Evolutionary conservation across 495 filamentous ascomycete species (phyloP), one percentile per base, ranked within the genome.

Genomic region (Astrothelium subdiscretum): DNA sequence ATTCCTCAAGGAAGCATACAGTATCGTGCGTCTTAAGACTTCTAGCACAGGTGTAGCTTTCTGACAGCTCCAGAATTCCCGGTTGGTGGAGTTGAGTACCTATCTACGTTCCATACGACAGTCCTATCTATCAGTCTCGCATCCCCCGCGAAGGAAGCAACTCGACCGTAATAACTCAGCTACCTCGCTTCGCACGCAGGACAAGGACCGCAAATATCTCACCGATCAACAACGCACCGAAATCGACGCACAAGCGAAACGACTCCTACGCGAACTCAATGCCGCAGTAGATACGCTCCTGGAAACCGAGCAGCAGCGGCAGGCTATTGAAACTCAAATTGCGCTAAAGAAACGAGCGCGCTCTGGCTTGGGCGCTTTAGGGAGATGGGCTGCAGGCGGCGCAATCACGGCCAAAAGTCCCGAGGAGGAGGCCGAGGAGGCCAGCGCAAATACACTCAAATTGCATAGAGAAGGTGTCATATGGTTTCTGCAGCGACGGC

Each of bases 1-100:
- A 75, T 98, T 97, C 72, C 80, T 98, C 32, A 92, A 94, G 74
- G 95, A 97, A 77, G 94, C 94, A 57, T 90, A 96, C 75, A 83
- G 86, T 74, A 98, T 98, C 68, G 94, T 95, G 75, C 70, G 84
- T 69, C 59, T 6, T n/a, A 20, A 40, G 11, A 31, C 24, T 52
- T 38, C 61, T 32, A 8, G 31, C n/a, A 38, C 27, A 27, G 59
- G 58, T 57, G 54, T 43, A 40, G 18, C 59, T 20, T 65, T 57
- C 58, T 43, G 1, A 57, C 62, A n/a, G 60, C 62, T 60, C 1
- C 68, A 97, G 94, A 94, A 95, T 72, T 81, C 87, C 11, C 91
- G 94, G 75, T 90, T 97, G 59, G 65, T 80, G 59, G 87, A 85
- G 57, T 84, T 98, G 51, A 82, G 86, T 63, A 71, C 73, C 65